These are phyloP conservation scores for Blastomyces parvus DNA, from an alignment of 2,329 filamentous ascomycete genomes.

Conservation along the genomic window DNA sequence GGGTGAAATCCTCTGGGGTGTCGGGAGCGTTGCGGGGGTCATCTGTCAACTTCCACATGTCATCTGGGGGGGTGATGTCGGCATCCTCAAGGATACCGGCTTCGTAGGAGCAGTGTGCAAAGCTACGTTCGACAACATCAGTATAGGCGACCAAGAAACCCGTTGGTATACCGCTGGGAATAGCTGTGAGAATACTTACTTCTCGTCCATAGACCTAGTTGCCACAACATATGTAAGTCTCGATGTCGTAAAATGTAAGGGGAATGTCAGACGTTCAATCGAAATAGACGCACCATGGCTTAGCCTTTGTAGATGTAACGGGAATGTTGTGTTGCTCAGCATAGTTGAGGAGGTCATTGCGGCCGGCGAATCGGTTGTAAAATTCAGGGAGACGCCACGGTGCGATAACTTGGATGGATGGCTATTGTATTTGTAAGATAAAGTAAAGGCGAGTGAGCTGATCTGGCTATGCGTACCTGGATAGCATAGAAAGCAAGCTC, in stretches of 20 bases:
- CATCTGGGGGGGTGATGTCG: conserved; percentile 54
- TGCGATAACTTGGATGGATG: conserved; percentile 41
- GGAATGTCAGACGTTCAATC: conserved; percentile 35
- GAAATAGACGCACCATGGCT: conserved; percentile 58
- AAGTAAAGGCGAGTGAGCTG: neutral
- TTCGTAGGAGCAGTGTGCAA: conserved; percentile 65
- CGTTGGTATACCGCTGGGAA: neutral
- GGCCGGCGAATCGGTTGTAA: conserved; percentile 41
- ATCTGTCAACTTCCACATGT: conserved; percentile 68
- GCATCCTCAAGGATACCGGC: conserved; percentile 53
- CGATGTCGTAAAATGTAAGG: neutral
- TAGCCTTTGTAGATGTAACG: conserved; percentile 42
- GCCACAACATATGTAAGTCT: conserved; percentile 11
- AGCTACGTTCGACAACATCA: conserved; percentile 20
- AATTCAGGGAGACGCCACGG: conserved; percentile 42
- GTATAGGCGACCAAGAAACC: neutral
- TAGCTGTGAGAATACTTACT: conserved; percentile 10
- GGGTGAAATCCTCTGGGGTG: conserved; percentile 17
- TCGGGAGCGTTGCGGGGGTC: conserved; percentile 23
- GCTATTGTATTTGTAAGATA: conserved; percentile 19
- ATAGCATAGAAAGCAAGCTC: conserved; percentile 44
- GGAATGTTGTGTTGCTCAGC: conserved; percentile 40
- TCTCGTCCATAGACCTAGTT: conserved; percentile 23
- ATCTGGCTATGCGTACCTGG: conserved; percentile 16
- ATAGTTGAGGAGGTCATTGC: conserved; percentile 42